Base-by-base conservation (phyloP, 352 stramenopile genomes). In the Halophytophthora batemanensis region DNA sequence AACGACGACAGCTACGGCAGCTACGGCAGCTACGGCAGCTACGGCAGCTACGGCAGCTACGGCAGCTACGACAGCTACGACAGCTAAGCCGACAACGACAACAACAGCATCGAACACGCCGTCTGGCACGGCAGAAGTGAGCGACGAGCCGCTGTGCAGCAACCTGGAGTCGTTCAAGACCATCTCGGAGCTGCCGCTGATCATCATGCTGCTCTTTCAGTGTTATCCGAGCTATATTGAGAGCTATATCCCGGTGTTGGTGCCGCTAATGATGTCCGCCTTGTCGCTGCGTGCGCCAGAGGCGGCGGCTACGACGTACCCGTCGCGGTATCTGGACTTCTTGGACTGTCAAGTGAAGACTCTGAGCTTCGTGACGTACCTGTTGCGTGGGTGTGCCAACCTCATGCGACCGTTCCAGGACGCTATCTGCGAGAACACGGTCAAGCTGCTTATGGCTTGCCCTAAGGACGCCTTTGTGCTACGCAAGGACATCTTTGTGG, bases 181-280 rank as follows among this genome's bases (percentile, higher is more conserved):
- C 15, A 87, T 99, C 38, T 97, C 90, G 6, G 97, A 99, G 71
- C 90, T 96, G 50, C 96, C 96, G n/a, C 69, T 98, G 37, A 98
- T 98, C 66, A 96, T 99, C 51, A 99, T 98, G 92, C 70, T 99
- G 41, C 85, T 99, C 34, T 99, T 99, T 55, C 96, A 99, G 73
- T 93, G 98, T 46, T 98, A 99, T 71, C 94, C 93, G 15, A 97
- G 90, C 46, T 98, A 96, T 63, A 93, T 98, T 22, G 95, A 97
- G 72, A 90, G 71, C 38, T 97, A 98, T 65, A 97, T 99, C 38
- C 79, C 91, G 2, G 82, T 90, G 23, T 73, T 99, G 19, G 93
- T 99, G 50, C 92, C 96, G 11, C 74, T 97, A n/a, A 99, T 99
- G 96, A 98, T 99, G 79, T 84, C 95, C 14, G 82, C 94, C 17